Base-by-base conservation (phyloP, 2,329 filamentous ascomycete genomes). In the Helminthosporium solani region DNA sequence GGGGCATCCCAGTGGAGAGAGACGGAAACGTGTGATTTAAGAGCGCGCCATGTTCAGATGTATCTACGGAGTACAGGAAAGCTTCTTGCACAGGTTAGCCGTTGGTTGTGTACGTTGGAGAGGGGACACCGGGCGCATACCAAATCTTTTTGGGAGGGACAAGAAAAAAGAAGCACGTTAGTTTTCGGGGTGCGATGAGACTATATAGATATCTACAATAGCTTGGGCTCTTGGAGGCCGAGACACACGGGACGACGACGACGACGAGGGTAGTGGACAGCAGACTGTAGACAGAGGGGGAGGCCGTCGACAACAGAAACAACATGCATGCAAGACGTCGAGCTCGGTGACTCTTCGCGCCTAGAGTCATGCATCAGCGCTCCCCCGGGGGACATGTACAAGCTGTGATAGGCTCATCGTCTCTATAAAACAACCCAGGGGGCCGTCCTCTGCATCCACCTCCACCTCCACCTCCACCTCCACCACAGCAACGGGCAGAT, bases 121-220 rank as follows among this genome's bases (percentile, higher is more conserved):
- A 53, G 56, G 56, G 23, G 54, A n/a, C n/a, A n/a, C 49, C 52
- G 52, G 54, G 58, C 54, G 57, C 64, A 19, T 69, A 69, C 66
- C 62, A 56, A 59, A n/a, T 50, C 50, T 40, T 43, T 36, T 46
- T 51, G 55, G 56, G 57, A 56, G 46, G 52, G 51, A 42, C 42
- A 47, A 49, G 46, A 50, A 36, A n/a, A 56, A 53, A 49, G 50
- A 49, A 54, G 45, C 56, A 57, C 33, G 34, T 40, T 21, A 21
- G 34, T 41, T 44, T 34, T 49, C 28, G 46, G 53, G 48, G 39
- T 48, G 48, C 41, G 49, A 46, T 37, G 49, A 40, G 48, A 40
- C 48, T 56, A 50, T 53, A 53, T 52, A 54, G n/a, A 31, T 25
- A 15, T 35, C 20, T 18, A n/a, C n/a, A n/a, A n/a, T n/a, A n/a